Evolutionary conservation across 441 rosid species (phyloP), one percentile per base, ranked within the genome.

Genomic region (Corymbia calophylla): DNA sequence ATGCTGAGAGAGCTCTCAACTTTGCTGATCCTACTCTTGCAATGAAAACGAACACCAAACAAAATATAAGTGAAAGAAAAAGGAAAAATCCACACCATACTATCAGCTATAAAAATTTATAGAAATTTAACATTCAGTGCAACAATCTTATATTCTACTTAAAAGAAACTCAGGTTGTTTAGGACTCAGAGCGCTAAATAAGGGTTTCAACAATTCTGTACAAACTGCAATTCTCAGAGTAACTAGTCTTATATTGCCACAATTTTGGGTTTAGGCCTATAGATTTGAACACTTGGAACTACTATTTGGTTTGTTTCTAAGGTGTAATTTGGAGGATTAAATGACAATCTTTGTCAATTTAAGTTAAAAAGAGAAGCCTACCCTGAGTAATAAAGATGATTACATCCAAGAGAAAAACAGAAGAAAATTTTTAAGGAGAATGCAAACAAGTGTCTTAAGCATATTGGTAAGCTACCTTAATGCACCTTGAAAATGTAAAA

Each of bases 1-100:
- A 54, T 94, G 95, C 87, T 98, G 99, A 73, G 99, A 98, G 66
- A 98, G 98, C 93, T 98, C 99, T 94, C 98, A 95, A 88, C 99
- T 98, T n/a, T 98, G 99, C 90, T 98, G 99, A 94, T 98, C 99
- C 99, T 97, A 94, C 89, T 89, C 88, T 91, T 44, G 87, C 89
- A 35, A 87, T 55, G 87, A 35, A 89, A 35, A 27, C 4, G 0
- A 44, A 44, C 51, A 77, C 84, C 4, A 77, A 77, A 77, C n/a
- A 60, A 86, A 68, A 86, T 12, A 86, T 86, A 48, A 31, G 60
- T 27, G 35, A 55, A 60, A 21, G 66, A 86, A 31, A 18, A 35
- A 9, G 27, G 53, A 15, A 55, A 60, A 55, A 19, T 55, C 53
- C 70, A 32, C n/a, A 31, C 60, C 60, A 53, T 35, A 39, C 19